phyloP scores from a whole-genome alignment of 768 basidiomycete species.

The Boletus subparvulus region DNA sequence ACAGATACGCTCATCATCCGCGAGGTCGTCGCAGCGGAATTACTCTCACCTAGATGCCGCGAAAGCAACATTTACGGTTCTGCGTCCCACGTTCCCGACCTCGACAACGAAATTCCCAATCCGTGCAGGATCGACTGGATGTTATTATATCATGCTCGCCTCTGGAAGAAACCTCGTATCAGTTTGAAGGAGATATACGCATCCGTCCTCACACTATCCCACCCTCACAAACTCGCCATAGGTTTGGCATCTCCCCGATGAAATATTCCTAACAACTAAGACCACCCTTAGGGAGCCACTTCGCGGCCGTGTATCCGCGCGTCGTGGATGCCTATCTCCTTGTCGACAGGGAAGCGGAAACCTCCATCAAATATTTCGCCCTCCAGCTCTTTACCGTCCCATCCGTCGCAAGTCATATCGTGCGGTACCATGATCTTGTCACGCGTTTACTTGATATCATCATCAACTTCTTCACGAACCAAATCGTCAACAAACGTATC shows the following conservation, averaged over 20 bases:
- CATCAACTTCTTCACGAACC: slow-evolving; percentile 89
- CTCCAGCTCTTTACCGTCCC: slow-evolving; percentile 93
- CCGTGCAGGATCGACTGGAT: slow-evolving; percentile 70
- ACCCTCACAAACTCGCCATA: slow-evolving; percentile 71
- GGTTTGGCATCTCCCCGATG: slow-evolving; percentile 44
- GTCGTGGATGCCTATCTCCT: slow-evolving; percentile 91
- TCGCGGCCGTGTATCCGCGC: slow-evolving; percentile 81
- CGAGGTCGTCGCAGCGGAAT: slow-evolving; percentile 69
- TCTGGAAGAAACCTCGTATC: slow-evolving; percentile 84
- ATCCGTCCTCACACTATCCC: slow-evolving; percentile 66
- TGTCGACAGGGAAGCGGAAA: slow-evolving; percentile 91
- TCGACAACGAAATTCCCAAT: slow-evolving; percentile 42
- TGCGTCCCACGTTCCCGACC: slow-evolving; percentile 36
- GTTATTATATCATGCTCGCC: slow-evolving; percentile 75
- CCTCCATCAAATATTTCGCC: slow-evolving; percentile 91
- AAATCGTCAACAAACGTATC: slow-evolving; percentile 74
- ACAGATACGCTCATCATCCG: slow-evolving; percentile 65
- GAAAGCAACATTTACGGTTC: slow-evolving; percentile 48
- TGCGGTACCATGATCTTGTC: slow-evolving; percentile 70
- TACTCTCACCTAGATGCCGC: slow-evolving; percentile 59
- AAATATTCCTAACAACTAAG: slow-evolving; percentile 5
- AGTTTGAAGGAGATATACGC: slow-evolving; percentile 83
- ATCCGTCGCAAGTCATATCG: slow-evolving; percentile 77
- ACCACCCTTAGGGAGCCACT: slow-evolving; percentile 62
- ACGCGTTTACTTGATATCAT: slow-evolving; percentile 80